Percentiles rank a stretch among this genome's conserved stretches.
phyloP scores from a whole-genome alignment of 2,329 filamentous ascomycete species.

The Arthrobotrys megalospora region DNA sequence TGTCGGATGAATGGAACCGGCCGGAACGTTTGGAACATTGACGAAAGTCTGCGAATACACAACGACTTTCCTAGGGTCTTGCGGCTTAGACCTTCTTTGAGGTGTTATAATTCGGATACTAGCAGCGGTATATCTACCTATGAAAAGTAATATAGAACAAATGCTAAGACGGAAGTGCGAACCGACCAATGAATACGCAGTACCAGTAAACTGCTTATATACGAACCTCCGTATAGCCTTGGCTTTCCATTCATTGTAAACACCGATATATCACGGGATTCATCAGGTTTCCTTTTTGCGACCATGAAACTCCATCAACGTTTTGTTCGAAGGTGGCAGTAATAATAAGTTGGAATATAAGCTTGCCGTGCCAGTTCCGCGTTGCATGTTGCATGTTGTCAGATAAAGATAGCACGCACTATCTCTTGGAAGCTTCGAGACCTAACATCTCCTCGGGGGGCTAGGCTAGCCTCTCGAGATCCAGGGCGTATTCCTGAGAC shows the following conservation, averaged over 20 bases:
- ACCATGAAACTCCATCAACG: background rate
- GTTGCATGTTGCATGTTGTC: conserved; percentile 24
- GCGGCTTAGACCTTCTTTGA: background rate
- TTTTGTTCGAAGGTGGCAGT: background rate
- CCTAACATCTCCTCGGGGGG: conserved; percentile 21
- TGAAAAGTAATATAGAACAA: no score
- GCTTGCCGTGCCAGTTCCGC: background rate
- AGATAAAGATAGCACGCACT: conserved; percentile 3
- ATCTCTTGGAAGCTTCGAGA: conserved; percentile 30
- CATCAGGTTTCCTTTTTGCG: background rate
- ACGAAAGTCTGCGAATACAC: background rate
- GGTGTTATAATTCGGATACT: no score
- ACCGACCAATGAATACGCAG: no score
- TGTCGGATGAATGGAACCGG: conserved; percentile 13
- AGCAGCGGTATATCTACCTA: no score
- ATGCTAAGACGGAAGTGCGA: no score
- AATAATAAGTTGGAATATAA: background rate
- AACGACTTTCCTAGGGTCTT: background rate
- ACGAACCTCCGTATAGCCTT: no score
- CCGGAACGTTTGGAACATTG: background rate
- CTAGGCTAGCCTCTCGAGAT: background rate
- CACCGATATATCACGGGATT: background rate
- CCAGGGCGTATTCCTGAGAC: conserved; percentile 20
- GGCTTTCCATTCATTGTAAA: background rate
- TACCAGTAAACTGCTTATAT: no score